Base-by-base conservation (phyloP, 129 eudicot genomes). In the Rutidosis leptorrhynchoides region DNA sequence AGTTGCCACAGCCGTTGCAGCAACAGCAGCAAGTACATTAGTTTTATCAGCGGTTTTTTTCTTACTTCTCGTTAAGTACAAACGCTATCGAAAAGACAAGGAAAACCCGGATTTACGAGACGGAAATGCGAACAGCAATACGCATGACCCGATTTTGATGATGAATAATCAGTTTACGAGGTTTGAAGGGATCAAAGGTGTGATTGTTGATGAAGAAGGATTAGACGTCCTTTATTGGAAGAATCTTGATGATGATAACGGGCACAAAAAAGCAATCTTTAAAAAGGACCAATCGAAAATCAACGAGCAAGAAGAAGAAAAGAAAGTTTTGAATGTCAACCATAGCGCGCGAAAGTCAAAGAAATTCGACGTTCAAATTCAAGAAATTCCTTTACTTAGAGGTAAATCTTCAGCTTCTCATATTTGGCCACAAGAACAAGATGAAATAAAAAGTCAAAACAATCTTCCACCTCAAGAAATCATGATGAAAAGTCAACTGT, bases 161-260 rank as follows among this genome's bases (percentile, higher is more conserved):
- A 66, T 33, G 71, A 42, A 27, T 60, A 74, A 30, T 56, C 89
- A 81, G 28, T 88, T 87, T 51, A 53, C 61, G 33, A 46, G 89
- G 40, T 64, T 88, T 56, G 77, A 75, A 75, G 79, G 70, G 62
- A 6, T 75, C 49, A 75, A 75, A 61, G 79, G 95, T 24, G 79
- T 88, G 69, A 88, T 92, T 65, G 91, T 88, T 58, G 98, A 92
- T 69, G 98, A 92, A 73, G 85, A 86, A 67, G 99, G 99, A 7
- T 67, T 89, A 80, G 99, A 93, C 79, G 99, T 93, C 5, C 79
- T 93, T 35, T 93, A 88, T 52, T 93, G 99, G 99, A 84, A 83
- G 61, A 84, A 84, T 14, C 74, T 88, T 7, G 83, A 86, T 17
- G 85, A 65, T 46, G 83, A 70, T 29, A 2, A 48, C 28, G 75